Evolutionary conservation across 108 stramenopile species (phyloP), one percentile per base, ranked within the genome.

Genomic region (Chaetoceros tenuissimus): DNA sequence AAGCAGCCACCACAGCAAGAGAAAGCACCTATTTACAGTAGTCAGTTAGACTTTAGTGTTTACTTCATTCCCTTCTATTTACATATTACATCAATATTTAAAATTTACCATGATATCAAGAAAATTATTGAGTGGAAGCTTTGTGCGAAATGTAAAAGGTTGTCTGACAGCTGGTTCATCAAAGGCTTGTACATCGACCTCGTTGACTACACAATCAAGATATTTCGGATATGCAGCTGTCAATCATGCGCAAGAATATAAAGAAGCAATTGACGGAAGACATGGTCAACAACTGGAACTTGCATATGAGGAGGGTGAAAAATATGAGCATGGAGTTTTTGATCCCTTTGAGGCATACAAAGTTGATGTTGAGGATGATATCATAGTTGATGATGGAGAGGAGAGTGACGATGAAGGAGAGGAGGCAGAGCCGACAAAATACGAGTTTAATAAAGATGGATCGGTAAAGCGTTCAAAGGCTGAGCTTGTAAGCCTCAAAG

Each of bases 301-400:
- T 48, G 86, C 90, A 27, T 49, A 74, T 3, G 67, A 78, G 49
- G 84, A 86, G 55, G 84, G 80, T 0, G 46, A 55, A 19, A 82
- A 82, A 24, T 81, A 80, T 59, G 91, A 92, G 57, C 80, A 84
- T 59, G 64, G 72, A 17, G 68, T 68, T 8, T 92, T 82, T 55
- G 86, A 92, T 80, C 90, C 90, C 13, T 92, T 92, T 57, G 29
- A 52, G 28, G 79, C 78, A 57, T 81, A 81, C 18, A 50, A 50
- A 8, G 24, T 66, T 0, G 64, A 59, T 21, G 73, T 68, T 29
- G 56, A 71, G 17, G 63, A 27, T 26, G 66, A 70, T 20, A 34
- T 25, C 20, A 22, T 65, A 2, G 68, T 50, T 24, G 63, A 63
- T 5, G 65, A 77, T 24, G 62, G 64, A 10, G 67, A 61, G 17